phyloP scores from a whole-genome alignment of 306 rosid species.

The Trichosanthes cucumerina region DNA sequence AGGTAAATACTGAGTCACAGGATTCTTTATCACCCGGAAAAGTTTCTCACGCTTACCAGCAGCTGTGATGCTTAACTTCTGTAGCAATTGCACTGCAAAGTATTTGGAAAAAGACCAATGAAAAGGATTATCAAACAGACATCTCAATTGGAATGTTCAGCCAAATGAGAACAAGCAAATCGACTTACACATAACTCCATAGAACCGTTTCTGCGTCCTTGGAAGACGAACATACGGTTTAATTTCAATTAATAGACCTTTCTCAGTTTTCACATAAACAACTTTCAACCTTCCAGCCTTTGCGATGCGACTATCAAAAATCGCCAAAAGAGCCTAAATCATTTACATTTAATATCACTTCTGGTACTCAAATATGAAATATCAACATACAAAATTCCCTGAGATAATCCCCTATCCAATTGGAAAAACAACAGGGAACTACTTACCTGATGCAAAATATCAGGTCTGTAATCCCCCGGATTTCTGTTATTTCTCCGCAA shows the following conservation, averaged over 20 bases:
- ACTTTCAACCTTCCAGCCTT: conserved; percentile 70
- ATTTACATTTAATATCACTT: not conserved
- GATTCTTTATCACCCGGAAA: conserved; percentile 62
- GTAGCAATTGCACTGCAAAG: conserved; percentile 71
- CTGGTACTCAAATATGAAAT: not conserved
- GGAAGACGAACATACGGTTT: conserved; percentile 74
- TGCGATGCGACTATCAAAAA: conserved; percentile 75
- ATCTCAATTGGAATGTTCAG: not conserved
- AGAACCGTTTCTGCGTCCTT: conserved; percentile 76
- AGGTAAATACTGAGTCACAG: conserved; percentile 74
- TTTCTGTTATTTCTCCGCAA: conserved; percentile 47
- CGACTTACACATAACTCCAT: conserved; percentile 78
- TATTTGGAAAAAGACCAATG: not conserved
- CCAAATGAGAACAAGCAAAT: not conserved
- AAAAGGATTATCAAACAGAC: not conserved
- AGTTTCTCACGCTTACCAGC: conserved; percentile 74
- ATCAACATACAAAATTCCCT: not conserved
- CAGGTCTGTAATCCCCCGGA: conserved; percentile 79
- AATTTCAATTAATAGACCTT: conserved; percentile 70
- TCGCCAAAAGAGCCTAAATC: conserved; percentile 62
- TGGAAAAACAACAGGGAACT: not conserved
- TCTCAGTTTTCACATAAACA: conserved; percentile 73
- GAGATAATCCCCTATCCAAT: not conserved
- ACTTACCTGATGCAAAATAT: conserved; percentile 74
- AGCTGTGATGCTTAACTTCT: conserved; percentile 69